Percentiles rank a stretch among this genome's conserved stretches.
phyloP scores from a whole-genome alignment of 352 stramenopile species.

The Albugo candida region DNA sequence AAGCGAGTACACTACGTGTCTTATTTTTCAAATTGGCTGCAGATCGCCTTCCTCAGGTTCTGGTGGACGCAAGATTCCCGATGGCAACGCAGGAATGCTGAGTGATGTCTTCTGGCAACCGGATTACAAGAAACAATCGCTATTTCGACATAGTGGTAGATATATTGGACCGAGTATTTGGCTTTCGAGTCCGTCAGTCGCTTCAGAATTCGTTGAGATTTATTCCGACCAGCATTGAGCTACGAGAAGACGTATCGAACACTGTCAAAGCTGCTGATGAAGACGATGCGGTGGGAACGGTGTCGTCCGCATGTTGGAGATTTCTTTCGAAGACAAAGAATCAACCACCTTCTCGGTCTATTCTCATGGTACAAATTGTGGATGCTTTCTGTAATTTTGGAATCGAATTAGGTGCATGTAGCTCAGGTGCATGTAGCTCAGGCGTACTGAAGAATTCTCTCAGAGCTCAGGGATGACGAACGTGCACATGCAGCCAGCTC shows the following conservation, averaged over 20 bases:
- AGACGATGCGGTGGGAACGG: constrained; percentile 28
- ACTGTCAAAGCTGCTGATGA: constrained; percentile 17
- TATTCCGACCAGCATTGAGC: constrained; percentile 35
- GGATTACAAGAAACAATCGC: constrained; percentile 37
- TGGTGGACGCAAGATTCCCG: constrained; percentile 7
- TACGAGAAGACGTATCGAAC: constrained; percentile 40
- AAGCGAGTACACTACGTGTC: too few relatives aligned
- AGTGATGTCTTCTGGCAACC: constrained; percentile 25
- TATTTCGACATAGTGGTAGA: constrained; percentile 74
- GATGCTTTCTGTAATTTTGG: constrained; percentile 62
- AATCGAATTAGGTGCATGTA: constrained; percentile 8
- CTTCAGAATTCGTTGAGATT: constrained; percentile 73
- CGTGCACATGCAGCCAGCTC: constrained; percentile 21
- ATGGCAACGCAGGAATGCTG: constrained; percentile 3
- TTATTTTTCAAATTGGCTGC: constrained; percentile 71
- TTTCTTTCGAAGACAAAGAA: constrained; percentile 40
- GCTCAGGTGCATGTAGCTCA: too few relatives aligned
- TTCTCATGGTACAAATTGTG: constrained; percentile 81
- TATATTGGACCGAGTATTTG: constrained; percentile 47
- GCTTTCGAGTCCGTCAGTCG: constrained; percentile 35
- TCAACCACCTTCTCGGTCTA: constrained; percentile 55
- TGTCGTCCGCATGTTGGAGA: constrained; percentile 21
- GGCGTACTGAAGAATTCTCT: too few relatives aligned
- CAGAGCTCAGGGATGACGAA: constrained; percentile 9
- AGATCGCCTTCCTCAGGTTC: constrained; percentile 16